phyloP scores from a whole-genome alignment of 225 moss, liverwort and hornwort genomes.

The Lunularia cruciata region DNA sequence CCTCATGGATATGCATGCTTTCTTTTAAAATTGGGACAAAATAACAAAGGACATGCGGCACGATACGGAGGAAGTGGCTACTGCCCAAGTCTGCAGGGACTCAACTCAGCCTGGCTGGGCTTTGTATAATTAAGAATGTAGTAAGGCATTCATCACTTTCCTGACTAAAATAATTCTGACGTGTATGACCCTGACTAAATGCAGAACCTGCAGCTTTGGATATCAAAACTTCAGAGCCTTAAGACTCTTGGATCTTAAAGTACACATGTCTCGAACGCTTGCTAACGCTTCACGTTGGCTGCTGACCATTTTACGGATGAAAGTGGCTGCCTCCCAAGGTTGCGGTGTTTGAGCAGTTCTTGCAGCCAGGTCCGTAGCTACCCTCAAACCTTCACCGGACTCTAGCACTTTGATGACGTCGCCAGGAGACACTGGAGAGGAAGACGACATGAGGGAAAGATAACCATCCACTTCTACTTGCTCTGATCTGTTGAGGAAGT shows the following conservation, averaged over 20 bases:
- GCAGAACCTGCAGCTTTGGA: not conserved
- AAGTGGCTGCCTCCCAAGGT: constrained; percentile 26
- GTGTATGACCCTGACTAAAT: not conserved
- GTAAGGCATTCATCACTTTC: not conserved
- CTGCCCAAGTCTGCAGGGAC: no score
- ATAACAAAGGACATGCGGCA: no score
- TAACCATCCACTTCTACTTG: constrained; percentile 38
- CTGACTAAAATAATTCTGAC: not conserved
- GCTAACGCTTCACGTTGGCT: constrained; percentile 57
- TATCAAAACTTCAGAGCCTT: constrained; percentile 65
- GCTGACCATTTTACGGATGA: constrained; percentile 45
- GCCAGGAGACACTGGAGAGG: constrained; percentile 33
- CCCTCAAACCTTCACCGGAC: constrained; percentile 21
- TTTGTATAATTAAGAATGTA: not conserved
- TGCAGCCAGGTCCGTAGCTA: constrained; percentile 42
- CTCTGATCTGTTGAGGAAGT: constrained; percentile 36
- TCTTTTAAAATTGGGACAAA: no score
- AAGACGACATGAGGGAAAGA: constrained; percentile 17
- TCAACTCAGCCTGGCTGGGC: not conserved
- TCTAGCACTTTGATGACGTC: constrained; percentile 37
- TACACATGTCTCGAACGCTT: constrained; percentile 60
- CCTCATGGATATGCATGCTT: no score
- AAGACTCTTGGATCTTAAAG: constrained; percentile 55
- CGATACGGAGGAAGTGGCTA: no score
- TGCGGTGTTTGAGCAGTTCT: constrained; percentile 48